These are phyloP conservation scores for Ustulina deusta DNA, from an alignment of 2,329 filamentous ascomycete species.

Conservation along the genomic window DNA sequence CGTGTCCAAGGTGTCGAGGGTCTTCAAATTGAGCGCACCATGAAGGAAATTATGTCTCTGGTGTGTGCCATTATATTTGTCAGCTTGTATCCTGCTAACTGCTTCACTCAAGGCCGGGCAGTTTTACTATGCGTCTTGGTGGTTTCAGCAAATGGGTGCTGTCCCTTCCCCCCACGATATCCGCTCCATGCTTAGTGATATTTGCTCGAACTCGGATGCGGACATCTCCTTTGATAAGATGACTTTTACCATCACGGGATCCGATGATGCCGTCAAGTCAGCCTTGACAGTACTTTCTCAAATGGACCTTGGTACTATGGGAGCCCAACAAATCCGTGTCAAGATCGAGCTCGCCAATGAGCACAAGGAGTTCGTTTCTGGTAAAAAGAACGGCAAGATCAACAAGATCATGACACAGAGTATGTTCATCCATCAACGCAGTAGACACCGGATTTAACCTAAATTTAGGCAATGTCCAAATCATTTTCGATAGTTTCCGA, in stretches of 20 bases:
- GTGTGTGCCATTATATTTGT: constrained; percentile 62
- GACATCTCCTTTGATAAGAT: constrained; percentile 95
- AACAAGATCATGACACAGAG: constrained; percentile 99
- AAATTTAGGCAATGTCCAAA: constrained; percentile 84
- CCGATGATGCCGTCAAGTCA: constrained; percentile 94
- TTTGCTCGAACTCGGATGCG: constrained; percentile 95
- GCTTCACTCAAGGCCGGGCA: constrained; percentile 78
- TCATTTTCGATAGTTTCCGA: constrained; percentile 98
- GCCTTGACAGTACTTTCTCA: constrained; percentile 95
- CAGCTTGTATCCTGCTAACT: constrained; percentile 42
- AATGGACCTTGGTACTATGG: constrained; percentile 80
- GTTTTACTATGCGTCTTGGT: constrained; percentile 98
- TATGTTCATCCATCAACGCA: constrained; percentile 52
- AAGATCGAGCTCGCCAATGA: constrained; percentile 99
- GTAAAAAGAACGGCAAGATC: constrained; percentile 99
- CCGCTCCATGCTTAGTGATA: constrained; percentile 90
- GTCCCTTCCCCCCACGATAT: constrained; percentile 78
- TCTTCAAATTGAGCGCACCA: constrained; percentile 92
- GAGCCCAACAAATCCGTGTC: constrained; percentile 90
- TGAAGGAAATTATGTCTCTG: constrained; percentile 94
- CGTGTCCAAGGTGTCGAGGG: constrained; percentile 94
- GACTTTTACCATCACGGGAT: constrained; percentile 93
- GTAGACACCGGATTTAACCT: constrained; percentile 43
- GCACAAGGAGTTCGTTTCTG: constrained; percentile 99
- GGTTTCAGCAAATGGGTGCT: constrained; percentile 82